These are phyloP conservation scores for Rhodotorula sp. DNA, from an alignment of 1,284 basidiomycete genomes.

Conservation along the genomic window DNA sequence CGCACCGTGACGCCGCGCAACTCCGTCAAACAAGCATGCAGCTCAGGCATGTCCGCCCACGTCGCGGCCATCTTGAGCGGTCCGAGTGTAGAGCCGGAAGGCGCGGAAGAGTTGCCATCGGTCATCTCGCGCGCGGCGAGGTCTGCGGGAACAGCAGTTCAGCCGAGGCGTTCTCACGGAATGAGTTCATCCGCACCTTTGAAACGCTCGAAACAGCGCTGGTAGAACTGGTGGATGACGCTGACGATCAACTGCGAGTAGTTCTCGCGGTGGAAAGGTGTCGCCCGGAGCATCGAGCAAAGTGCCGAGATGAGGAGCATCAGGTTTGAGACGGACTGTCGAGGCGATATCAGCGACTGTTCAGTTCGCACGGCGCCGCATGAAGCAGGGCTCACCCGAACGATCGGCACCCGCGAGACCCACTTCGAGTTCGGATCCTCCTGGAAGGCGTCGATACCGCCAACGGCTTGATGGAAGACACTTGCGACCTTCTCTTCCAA, in stretches of 20 bases:
- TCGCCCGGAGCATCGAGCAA: conserved; percentile 85
- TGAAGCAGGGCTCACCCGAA: conserved; percentile 61
- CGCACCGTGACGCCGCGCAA: conserved; percentile 51
- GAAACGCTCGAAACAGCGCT: conserved; percentile 84
- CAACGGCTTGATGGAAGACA: conserved; percentile 81
- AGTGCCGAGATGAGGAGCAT: conserved; percentile 89
- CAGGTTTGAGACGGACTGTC: conserved; percentile 50
- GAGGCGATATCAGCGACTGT: neutral
- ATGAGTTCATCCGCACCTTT: conserved; percentile 55
- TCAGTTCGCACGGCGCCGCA: too few relatives aligned
- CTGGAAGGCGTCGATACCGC: conserved; percentile 82
- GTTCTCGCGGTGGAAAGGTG: conserved; percentile 94
- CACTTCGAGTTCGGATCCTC: conserved; percentile 65
- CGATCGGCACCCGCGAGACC: conserved; percentile 67
- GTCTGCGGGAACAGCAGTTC: conserved; percentile 21
- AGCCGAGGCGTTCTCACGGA: too few relatives aligned
- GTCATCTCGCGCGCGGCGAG: conserved; percentile 38
- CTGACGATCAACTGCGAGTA: conserved; percentile 90
- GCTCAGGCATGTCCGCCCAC: conserved; percentile 81
- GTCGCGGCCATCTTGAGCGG: conserved; percentile 63
- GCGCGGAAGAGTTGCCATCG: neutral
- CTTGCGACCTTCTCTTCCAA: conserved; percentile 89
- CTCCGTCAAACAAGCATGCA: conserved; percentile 69
- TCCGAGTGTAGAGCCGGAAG: neutral
- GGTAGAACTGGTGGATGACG: conserved; percentile 96